These are phyloP conservation scores for Echium plantagineum DNA, from an alignment of 257 asterid species.

Conservation along the genomic window DNA sequence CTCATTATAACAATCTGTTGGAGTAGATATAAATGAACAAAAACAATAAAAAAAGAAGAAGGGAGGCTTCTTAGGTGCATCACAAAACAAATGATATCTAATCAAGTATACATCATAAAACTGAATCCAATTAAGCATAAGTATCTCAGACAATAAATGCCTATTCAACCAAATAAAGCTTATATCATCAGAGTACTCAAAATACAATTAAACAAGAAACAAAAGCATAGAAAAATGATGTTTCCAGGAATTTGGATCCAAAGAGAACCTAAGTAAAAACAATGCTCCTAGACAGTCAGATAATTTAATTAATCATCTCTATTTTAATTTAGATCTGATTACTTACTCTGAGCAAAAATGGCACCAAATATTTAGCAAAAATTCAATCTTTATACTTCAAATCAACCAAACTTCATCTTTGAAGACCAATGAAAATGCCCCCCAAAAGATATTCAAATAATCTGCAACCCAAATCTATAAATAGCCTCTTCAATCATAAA, in stretches of 20 bases:
- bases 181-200: background rate
- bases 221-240: slow-evolving; percentile 14
- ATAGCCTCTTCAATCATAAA: slow-evolving; percentile 16
- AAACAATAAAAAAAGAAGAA: no score
- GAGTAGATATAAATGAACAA: no score
- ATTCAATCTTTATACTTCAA: slow-evolving; percentile 16
- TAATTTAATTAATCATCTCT: slow-evolving; percentile 9
- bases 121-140: background rate
- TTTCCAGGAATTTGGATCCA: slow-evolving; percentile 35
- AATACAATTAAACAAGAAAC: background rate
- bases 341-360: slow-evolving; percentile 38
- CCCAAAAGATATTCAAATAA: slow-evolving; percentile 4
- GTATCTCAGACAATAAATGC: background rate
- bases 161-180: background rate
- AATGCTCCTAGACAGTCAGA: slow-evolving; percentile 6
- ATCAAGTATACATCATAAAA: background rate
- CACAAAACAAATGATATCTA: background rate
- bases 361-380: slow-evolving; percentile 8
- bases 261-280: slow-evolving; percentile 5
- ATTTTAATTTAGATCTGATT: slow-evolving; percentile 47
- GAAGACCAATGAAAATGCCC: slow-evolving; percentile 10
- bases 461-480: slow-evolving; percentile 5
- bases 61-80: background rate
- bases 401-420: slow-evolving; percentile 11
- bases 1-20: background rate